phyloP scores from a whole-genome alignment of 495 filamentous ascomycete genomes.

The Hyaloscypha finlandica region DNA sequence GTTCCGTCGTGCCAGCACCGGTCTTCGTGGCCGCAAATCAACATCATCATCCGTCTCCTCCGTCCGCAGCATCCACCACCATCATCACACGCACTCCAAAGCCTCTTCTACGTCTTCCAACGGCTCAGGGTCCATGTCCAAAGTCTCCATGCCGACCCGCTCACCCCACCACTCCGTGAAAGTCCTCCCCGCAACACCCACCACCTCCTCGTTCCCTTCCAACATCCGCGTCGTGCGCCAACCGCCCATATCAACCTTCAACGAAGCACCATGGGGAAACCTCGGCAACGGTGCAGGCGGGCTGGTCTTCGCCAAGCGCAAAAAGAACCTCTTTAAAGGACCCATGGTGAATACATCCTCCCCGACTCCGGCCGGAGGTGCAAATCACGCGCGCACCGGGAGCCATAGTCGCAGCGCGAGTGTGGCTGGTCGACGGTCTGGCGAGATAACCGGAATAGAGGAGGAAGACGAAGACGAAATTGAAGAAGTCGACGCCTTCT shows the following conservation, averaged over 20 bases:
- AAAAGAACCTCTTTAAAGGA: slow-evolving; percentile 86
- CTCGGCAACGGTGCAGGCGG: slow-evolving; percentile 46
- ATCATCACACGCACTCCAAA: slow-evolving; percentile 91
- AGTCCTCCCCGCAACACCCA: slow-evolving; percentile 90
- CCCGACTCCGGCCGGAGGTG: slow-evolving; percentile 39
- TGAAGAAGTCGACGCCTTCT: slow-evolving; percentile 50
- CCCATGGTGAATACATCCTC: slow-evolving; percentile 67
- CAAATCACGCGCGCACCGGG: slow-evolving; percentile 39
- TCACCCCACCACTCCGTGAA: slow-evolving; percentile 91
- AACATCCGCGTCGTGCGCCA: slow-evolving; percentile 85
- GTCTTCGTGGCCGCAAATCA: slow-evolving; percentile 88
- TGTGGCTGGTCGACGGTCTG: slow-evolving; percentile 55
- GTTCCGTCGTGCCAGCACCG: slow-evolving; percentile 54
- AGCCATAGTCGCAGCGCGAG: slow-evolving; percentile 55
- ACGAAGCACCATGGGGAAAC: slow-evolving; percentile 48
- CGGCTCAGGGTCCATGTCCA: slow-evolving; percentile 67
- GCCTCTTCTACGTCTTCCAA: slow-evolving; percentile 91
- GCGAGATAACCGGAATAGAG: slow-evolving; percentile 68
- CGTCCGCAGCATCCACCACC: slow-evolving; percentile 88
- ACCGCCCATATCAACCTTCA: slow-evolving; percentile 48
- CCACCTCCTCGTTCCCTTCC: slow-evolving; percentile 73
- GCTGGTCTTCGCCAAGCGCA: slow-evolving; percentile 87
- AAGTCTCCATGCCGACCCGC: slow-evolving; percentile 60
- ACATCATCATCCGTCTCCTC: slow-evolving; percentile 95
- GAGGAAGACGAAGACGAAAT: slow-evolving; percentile 81